Conservation (phyloP, 345 rosid species). For the Pugionium cornutum region DNA sequence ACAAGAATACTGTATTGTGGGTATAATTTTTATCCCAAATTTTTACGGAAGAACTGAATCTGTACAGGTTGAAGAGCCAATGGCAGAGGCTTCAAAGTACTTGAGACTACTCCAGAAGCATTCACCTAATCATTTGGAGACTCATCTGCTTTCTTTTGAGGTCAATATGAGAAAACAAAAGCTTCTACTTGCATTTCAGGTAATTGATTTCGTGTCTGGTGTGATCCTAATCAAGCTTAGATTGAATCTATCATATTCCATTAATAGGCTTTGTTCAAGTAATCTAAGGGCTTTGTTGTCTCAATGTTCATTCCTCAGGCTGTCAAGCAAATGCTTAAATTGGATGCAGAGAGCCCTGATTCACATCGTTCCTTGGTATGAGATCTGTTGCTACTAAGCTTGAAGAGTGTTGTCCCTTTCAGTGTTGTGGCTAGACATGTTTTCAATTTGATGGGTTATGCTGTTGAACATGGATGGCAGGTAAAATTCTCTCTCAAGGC, state of each 20-base stretch:
- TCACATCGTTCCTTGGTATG: conserved; percentile 89
- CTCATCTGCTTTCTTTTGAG: conserved; percentile 95
- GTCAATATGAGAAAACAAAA: conserved; percentile 92
- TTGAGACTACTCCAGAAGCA: conserved; percentile 87
- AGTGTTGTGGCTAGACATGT: neutral
- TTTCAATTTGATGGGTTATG: conserved; percentile 12
- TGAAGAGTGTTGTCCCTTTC: neutral
- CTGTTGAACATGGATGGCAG: conserved; percentile 46
- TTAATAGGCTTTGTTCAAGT: conserved; percentile 3
- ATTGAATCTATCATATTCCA: conserved; percentile 2
- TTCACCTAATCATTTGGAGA: conserved; percentile 80
- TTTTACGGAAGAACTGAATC: conserved; percentile 28
- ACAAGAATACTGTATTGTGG: conserved; percentile 6
- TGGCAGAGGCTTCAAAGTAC: conserved; percentile 90
- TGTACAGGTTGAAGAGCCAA: conserved; percentile 81
- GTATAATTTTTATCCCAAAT: conserved; percentile 4
- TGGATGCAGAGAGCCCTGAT: conserved; percentile 88
- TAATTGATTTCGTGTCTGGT: conserved; percentile 30
- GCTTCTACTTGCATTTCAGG: conserved; percentile 93
- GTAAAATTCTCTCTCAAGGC: conserved; percentile 79
- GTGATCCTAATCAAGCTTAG: conserved; percentile 8
- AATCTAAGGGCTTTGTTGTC: conserved; percentile 2
- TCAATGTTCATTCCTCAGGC: conserved; percentile 52
- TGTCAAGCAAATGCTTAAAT: conserved; percentile 76
- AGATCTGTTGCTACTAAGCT: conserved; percentile 1